Evolutionary conservation across 2,329 filamentous ascomycete genomes (phyloP).

Genomic region (Byssoonygena ceratinophila): DNA sequence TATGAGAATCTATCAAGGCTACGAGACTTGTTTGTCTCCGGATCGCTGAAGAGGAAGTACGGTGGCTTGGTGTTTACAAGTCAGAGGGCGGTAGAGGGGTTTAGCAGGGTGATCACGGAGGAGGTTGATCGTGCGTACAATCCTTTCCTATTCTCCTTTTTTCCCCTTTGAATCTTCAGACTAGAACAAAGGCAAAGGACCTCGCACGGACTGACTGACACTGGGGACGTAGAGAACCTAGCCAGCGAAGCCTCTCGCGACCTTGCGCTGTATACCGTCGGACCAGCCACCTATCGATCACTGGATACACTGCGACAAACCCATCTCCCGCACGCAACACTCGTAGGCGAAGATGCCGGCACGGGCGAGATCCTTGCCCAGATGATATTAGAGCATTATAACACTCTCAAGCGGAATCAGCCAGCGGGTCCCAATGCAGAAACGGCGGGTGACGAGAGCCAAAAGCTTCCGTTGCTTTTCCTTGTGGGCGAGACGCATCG

Average conservation of each 20-base stretch:
- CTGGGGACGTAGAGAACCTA: conserved; percentile 8
- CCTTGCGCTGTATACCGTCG: conserved; percentile 38
- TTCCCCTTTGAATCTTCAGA: not conserved
- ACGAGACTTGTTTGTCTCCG: conserved; percentile 28
- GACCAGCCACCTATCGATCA: conserved; percentile 50
- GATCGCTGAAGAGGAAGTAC: conserved; percentile 27
- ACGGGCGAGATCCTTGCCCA: conserved; percentile 70
- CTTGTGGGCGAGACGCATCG: conserved; percentile 80
- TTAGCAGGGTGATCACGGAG: conserved; percentile 28
- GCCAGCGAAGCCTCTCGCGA: conserved; percentile 19
- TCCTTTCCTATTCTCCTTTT: not conserved
- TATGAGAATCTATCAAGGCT: conserved; percentile 28
- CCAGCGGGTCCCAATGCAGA: conserved; percentile 7
- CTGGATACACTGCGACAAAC: conserved; percentile 44
- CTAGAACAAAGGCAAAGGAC: too few species aligned
- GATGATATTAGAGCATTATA: conserved; percentile 72
- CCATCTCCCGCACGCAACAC: conserved; percentile 42
- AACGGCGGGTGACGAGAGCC: conserved; percentile 34
- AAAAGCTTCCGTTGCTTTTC: conserved; percentile 59
- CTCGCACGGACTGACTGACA: too few species aligned
- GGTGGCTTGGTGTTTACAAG: conserved; percentile 43
- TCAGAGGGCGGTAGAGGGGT: conserved; percentile 40
- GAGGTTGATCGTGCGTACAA: conserved; percentile 24
- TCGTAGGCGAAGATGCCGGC: conserved; percentile 72
- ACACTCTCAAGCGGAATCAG: conserved; percentile 24